phyloP scores from a whole-genome alignment of 1,284 basidiomycete species.

The Leccinum griseonigrum region DNA sequence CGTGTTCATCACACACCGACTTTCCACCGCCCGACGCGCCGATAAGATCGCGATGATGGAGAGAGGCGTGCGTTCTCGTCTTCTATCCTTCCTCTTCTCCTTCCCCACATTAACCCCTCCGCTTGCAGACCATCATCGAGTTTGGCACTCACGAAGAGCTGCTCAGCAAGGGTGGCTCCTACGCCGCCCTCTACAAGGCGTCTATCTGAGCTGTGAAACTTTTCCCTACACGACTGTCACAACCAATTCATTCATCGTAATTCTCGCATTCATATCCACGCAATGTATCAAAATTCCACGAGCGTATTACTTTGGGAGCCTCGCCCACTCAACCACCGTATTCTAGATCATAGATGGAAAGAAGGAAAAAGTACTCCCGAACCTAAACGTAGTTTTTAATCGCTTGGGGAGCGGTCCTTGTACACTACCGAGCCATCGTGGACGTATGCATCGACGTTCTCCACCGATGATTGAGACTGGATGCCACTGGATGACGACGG shows the following conservation, averaged over 20 bases:
- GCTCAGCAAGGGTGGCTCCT: constrained; percentile 57
- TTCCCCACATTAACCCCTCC: constrained; percentile 16
- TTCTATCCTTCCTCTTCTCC: constrained; percentile 26
- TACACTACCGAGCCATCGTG: constrained; percentile 62
- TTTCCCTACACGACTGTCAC: constrained; percentile 6
- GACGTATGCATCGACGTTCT: constrained; percentile 66
- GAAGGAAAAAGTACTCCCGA: constrained; percentile 4
- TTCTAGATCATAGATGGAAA: constrained; percentile 22
- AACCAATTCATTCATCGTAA: constrained; percentile 4
- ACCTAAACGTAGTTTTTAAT: constrained; percentile 37
- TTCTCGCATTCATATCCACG: constrained; percentile 24
- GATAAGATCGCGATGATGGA: constrained; percentile 87
- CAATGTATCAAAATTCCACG: constrained; percentile 27
- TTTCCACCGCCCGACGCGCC: constrained; percentile 74
- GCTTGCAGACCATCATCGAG: constrained; percentile 66
- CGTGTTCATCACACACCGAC: constrained; percentile 81
- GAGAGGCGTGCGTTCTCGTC: constrained; percentile 53
- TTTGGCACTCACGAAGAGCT: constrained; percentile 78
- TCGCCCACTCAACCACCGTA: constrained; percentile 23
- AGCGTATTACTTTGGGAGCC: constrained; percentile 18
- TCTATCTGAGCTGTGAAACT: constrained; percentile 46
- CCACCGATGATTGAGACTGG: constrained; percentile 42
- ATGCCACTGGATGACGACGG: constrained; percentile 40
- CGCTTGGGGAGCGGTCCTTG: constrained; percentile 55
- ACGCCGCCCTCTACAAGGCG: constrained; percentile 68